phyloP scores from a whole-genome alignment of 176 grass and related monocot species.

The Carex parvula region DNA sequence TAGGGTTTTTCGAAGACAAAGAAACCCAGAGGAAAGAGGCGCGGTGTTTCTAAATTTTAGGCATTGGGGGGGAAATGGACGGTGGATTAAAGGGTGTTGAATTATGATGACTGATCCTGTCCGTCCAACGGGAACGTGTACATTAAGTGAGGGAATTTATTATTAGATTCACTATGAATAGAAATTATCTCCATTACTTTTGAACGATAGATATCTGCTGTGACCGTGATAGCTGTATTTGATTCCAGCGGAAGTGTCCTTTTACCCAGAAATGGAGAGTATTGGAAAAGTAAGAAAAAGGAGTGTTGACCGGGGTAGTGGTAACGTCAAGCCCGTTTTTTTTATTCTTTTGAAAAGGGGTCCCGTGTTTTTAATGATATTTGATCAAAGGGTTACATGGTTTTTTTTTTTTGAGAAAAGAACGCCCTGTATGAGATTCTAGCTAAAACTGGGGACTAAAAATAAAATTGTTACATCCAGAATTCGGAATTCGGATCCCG shows the following conservation, averaged over 20 bases:
- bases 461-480: no score
- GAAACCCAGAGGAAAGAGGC: constrained; percentile 32
- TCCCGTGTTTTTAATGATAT: no score
- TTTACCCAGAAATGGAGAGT: neutral
- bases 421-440: no score
- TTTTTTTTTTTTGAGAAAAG: no score
- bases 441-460: no score
- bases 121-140: neutral
- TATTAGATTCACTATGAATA: neutral
- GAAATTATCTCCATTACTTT: neutral
- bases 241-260: neutral
- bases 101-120: neutral
- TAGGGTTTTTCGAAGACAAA: constrained; percentile 24
- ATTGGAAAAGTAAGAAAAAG: neutral
- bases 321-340: neutral
- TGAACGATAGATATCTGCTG: neutral
- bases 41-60: constrained; percentile 22
- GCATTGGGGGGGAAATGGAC: neutral
- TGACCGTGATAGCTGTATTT: neutral
- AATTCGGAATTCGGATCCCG: no score
- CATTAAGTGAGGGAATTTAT: constrained; percentile 20
- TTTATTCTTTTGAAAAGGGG: no score
- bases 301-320: neutral
- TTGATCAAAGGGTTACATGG: no score
- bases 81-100: neutral